Conservation (phyloP, 441 rosid genomes). For the Populus tomentosa region DNA sequence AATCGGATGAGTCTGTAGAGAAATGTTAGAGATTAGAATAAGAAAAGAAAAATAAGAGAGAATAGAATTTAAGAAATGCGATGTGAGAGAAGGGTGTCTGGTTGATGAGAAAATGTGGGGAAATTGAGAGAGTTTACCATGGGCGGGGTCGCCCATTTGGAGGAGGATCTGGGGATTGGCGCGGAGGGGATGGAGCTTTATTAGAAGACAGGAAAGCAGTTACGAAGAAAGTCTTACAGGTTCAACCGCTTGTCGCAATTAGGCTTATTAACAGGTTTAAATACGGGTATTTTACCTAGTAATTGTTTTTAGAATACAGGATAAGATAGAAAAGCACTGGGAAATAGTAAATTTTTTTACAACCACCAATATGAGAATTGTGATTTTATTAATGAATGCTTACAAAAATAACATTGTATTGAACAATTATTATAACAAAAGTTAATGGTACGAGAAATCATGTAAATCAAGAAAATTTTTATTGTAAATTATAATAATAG, state of each 20-base stretch:
- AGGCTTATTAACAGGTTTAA: too few species aligned
- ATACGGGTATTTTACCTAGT: too few species aligned
- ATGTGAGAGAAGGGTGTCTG: not conserved
- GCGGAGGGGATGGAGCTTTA: not conserved
- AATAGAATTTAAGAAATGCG: not conserved
- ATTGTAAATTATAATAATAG: too few species aligned
- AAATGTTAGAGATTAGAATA: not conserved
- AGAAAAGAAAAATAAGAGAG: not conserved
- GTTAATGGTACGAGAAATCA: too few species aligned
- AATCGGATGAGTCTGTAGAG: constrained; percentile 27
- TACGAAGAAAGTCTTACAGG: not conserved
- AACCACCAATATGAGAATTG: too few species aligned
- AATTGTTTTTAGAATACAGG: too few species aligned
- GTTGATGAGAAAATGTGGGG: not conserved
- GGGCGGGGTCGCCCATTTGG: constrained; percentile 6
- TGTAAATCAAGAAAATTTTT: too few species aligned
- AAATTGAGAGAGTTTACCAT: constrained; percentile 4
- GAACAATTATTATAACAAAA: too few species aligned
- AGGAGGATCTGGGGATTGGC: not conserved
- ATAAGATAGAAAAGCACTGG: too few species aligned
- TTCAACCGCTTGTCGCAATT: not conserved
- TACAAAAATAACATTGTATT: too few species aligned
- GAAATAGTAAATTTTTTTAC: too few species aligned
- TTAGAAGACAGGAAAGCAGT: not conserved
- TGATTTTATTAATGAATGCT: too few species aligned